Conservation (phyloP, 1,284 basidiomycete genomes). For the Mycosarcoma mackinlayi region DNA sequence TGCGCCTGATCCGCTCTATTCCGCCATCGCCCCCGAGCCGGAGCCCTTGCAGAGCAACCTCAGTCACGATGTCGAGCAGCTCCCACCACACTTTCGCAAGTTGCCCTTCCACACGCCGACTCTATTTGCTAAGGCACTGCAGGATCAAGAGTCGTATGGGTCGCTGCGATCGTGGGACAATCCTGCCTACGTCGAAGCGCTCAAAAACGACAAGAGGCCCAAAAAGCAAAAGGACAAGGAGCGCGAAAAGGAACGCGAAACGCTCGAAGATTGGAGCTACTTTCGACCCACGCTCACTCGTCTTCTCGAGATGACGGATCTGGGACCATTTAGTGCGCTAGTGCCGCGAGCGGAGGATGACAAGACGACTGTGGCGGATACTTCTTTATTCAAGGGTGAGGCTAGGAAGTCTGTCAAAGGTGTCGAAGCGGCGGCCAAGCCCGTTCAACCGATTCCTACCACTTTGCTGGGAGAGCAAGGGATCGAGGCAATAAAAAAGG, state of each 20-base stretch:
- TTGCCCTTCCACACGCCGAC: conserved; percentile 42
- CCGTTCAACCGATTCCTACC: conserved; percentile 7
- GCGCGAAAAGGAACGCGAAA: conserved; percentile 57
- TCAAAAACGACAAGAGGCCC: conserved; percentile 50
- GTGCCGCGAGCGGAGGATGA: conserved; percentile 5
- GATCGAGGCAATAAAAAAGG: conserved; percentile 19
- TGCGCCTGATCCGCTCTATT: conserved; percentile 44
- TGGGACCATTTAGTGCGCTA: conserved; percentile 33
- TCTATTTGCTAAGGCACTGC: conserved; percentile 1
- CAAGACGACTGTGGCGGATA: not conserved
- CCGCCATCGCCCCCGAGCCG: conserved; percentile 39
- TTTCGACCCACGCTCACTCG: conserved; percentile 52
- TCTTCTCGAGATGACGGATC: conserved; percentile 48
- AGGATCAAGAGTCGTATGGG: not conserved
- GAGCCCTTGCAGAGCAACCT: conserved; percentile 23
- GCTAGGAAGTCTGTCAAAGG: not conserved
- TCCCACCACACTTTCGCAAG: conserved; percentile 37
- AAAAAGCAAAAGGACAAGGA: conserved; percentile 58
- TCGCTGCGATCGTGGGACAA: conserved; percentile 37
- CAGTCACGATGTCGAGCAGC: conserved; percentile 37
- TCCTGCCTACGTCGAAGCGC: conserved; percentile 41
- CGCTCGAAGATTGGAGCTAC: conserved; percentile 60
- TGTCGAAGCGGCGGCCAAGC: not conserved
- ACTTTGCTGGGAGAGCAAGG: conserved; percentile 17
- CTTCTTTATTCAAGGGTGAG: conserved; percentile 2